phyloP scores from a whole-genome alignment of 257 asterid genomes.

The Solanum bulbocastanum region DNA sequence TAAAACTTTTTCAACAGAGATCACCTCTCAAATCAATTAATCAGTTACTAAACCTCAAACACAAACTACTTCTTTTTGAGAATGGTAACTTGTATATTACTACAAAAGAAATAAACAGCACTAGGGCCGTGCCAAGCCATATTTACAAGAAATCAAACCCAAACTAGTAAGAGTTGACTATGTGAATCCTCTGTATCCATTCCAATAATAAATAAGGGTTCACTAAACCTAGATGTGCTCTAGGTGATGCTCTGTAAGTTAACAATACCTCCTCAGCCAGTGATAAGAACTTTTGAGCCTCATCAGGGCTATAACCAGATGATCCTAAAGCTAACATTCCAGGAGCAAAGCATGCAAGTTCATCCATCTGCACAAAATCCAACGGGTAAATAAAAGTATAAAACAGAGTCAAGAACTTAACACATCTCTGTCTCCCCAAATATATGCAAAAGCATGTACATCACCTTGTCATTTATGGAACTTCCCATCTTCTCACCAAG shows the following conservation, averaged over 20 bases:
- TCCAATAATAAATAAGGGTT: background rate
- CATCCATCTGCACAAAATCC: constrained; percentile 79
- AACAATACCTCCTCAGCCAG: constrained; percentile 87
- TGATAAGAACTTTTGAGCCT: constrained; percentile 61
- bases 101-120: background rate
- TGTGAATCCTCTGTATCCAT: background rate
- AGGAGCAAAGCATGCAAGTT: constrained; percentile 99
- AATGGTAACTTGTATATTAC: background rate
- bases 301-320: constrained; percentile 76
- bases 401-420: background rate
- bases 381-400: constrained; percentile 2
- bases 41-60: background rate
- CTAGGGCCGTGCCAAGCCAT: background rate
- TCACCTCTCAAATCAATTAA: background rate
- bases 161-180: background rate
- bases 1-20: background rate
- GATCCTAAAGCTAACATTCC: constrained; percentile 98
- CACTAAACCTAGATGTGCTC: background rate
- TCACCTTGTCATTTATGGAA: constrained; percentile 81
- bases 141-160: background rate
- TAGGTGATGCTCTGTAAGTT: background rate
- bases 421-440: background rate
- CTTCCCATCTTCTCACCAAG: constrained; percentile 82
- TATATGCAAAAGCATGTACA: background rate
- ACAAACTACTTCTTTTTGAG: background rate